Percentiles rank a stretch among this genome's conserved stretches.
phyloP scores from a whole-genome alignment of 371 early-diverging fungal species.

The Mortierella sp. region DNA sequence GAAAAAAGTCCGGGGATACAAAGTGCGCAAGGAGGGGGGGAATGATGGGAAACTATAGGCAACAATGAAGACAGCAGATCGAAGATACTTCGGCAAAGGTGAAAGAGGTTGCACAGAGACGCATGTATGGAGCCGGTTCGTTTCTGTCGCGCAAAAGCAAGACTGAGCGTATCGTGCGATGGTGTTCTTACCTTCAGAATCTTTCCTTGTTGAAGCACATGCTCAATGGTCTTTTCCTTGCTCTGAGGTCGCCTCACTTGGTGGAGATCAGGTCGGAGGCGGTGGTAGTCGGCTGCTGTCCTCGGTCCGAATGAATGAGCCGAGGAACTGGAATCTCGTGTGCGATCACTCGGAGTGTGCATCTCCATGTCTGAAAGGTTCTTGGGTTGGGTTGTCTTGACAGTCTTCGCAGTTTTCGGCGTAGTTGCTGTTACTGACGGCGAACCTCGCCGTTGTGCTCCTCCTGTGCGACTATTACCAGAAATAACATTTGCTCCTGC shows the following conservation, averaged over 20 bases:
- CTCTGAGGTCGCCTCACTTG: constrained; percentile 11
- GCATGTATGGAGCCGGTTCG: neutral
- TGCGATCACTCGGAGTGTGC: neutral
- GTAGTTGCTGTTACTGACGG: neutral
- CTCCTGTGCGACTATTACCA: neutral
- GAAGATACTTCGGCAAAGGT: neutral
- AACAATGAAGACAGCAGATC: neutral
- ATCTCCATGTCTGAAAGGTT: neutral
- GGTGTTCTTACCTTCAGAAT: constrained; percentile 37
- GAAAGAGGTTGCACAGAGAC: neutral
- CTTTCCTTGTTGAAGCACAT: constrained; percentile 41
- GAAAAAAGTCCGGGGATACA: neutral
- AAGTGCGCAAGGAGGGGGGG: neutral
- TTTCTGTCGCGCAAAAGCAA: neutral
- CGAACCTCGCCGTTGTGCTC: neutral
- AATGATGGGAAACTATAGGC: neutral
- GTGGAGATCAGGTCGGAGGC: neutral
- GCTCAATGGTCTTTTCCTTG: constrained; percentile 40
- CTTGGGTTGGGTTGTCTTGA: neutral
- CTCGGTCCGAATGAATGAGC: neutral
- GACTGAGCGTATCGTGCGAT: neutral
- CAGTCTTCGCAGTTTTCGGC: neutral
- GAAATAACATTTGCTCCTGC: neutral
- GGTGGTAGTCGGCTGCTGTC: constrained; percentile 4
- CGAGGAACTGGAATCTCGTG: neutral